A percentile compares a stretch with the other conserved stretches of the same genome.
These are phyloP conservation scores for Pulveroboletus sp. DNA, from an alignment of 768 basidiomycete species.

Conservation along the genomic window DNA sequence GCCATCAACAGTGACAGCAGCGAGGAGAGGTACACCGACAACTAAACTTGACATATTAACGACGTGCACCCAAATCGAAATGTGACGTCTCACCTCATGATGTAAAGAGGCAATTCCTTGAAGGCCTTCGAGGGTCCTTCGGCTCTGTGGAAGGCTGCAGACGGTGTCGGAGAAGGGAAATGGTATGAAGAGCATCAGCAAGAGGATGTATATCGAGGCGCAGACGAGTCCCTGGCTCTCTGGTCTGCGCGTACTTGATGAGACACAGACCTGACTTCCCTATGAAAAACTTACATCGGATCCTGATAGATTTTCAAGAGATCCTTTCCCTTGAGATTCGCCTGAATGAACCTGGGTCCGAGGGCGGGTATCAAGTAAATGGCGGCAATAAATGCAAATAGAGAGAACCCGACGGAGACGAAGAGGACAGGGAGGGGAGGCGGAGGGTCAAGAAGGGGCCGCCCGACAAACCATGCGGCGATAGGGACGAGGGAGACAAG, in stretches of 20 bases:
- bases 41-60: conserved; percentile 36
- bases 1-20: conserved; percentile 89
- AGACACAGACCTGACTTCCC: neutral
- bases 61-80: neutral
- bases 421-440: conserved; percentile 72
- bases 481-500: conserved; percentile 61
- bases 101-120: conserved; percentile 55
- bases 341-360: conserved; percentile 72
- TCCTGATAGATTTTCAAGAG: conserved; percentile 75
- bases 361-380: conserved; percentile 79
- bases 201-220: conserved; percentile 81
- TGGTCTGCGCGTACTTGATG: conserved; percentile 52
- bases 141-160: conserved; percentile 39
- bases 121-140: conserved; percentile 43
- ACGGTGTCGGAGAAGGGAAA: conserved; percentile 85
- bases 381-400: conserved; percentile 76
- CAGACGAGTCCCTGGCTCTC: conserved; percentile 92
- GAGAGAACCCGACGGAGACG: conserved; percentile 75
- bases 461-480: conserved; percentile 66
- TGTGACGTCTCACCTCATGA: conserved; percentile 57
- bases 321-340: conserved; percentile 82
- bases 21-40: conserved; percentile 90
- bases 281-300: conserved; percentile 50
- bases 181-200: conserved; percentile 89
- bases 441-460: conserved; percentile 65